Evolutionary conservation across 441 rosid genomes (phyloP).

Genomic region (Populus tomentosa): DNA sequence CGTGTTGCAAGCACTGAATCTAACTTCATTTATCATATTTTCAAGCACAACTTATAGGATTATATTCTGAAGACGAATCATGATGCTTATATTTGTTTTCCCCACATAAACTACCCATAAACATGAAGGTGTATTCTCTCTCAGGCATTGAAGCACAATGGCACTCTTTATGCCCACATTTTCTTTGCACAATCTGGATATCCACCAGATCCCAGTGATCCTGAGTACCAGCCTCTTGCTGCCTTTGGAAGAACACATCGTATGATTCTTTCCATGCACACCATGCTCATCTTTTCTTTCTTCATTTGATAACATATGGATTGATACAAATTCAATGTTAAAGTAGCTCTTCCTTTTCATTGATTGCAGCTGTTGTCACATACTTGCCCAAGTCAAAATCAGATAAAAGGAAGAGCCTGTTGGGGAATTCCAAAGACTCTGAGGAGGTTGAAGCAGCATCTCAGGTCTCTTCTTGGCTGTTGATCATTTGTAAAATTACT

Average conservation of each 20-base stretch:
- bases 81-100: too few relatives aligned
- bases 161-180: slow-evolving; percentile 78
- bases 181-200: slow-evolving; percentile 89
- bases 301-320: background rate
- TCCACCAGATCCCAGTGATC: slow-evolving; percentile 82
- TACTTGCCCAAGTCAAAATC: slow-evolving; percentile 81
- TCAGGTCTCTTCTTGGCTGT: slow-evolving; percentile 37
- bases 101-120: too few relatives aligned
- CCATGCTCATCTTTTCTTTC: background rate
- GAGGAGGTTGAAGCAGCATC: slow-evolving; percentile 35
- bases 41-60: too few relatives aligned
- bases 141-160: slow-evolving; percentile 81
- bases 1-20: background rate
- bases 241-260: slow-evolving; percentile 67
- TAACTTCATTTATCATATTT: background rate
- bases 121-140: slow-evolving; percentile 8
- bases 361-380: slow-evolving; percentile 64
- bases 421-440: slow-evolving; percentile 51
- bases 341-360: background rate
- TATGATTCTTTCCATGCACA: slow-evolving; percentile 26
- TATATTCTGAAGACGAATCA: too few relatives aligned
- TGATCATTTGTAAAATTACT: too few relatives aligned
- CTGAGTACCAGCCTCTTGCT: slow-evolving; percentile 71
- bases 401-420: slow-evolving; percentile 72
- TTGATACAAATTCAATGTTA: slow-evolving; percentile 1